These are phyloP conservation scores for Penicillium fuscoglaucum DNA, from an alignment of 2,329 filamentous ascomycete species.

Conservation along the genomic window DNA sequence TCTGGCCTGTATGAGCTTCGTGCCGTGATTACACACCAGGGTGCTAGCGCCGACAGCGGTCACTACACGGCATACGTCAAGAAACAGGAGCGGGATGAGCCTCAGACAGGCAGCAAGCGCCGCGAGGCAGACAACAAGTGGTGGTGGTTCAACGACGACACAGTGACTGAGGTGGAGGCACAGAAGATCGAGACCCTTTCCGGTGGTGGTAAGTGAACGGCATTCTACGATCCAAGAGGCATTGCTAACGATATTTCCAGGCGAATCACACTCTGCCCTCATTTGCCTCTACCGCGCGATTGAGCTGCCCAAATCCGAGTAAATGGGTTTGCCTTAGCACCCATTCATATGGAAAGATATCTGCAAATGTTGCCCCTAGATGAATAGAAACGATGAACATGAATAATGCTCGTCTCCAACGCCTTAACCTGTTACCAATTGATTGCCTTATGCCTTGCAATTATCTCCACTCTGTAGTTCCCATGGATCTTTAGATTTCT, in stretches of 20 bases:
- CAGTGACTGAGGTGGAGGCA: conserved; percentile 84
- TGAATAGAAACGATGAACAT: conserved; percentile 29
- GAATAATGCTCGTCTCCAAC: conserved; percentile 16
- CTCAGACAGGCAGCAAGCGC: conserved; percentile 67
- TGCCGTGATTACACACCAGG: conserved; percentile 93
- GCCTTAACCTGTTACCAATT: neutral
- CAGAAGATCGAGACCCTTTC: conserved; percentile 90
- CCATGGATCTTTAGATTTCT: neutral
- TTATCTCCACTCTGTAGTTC: neutral
- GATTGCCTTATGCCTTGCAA: neutral
- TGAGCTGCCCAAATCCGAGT: conserved; percentile 48
- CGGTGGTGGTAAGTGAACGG: conserved; percentile 68
- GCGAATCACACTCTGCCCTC: conserved; percentile 53
- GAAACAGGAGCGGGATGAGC: conserved; percentile 71
- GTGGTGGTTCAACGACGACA: conserved; percentile 99
- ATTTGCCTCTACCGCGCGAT: conserved; percentile 54
- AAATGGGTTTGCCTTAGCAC: conserved; percentile 2
- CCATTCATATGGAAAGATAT: conserved; percentile 5
- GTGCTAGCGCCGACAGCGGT: conserved; percentile 92
- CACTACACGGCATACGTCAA: conserved; percentile 99
- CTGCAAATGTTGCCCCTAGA: conserved; percentile 20
- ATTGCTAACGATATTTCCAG: conserved; percentile 31
- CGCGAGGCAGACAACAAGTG: conserved; percentile 80
- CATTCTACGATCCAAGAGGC: conserved; percentile 8
- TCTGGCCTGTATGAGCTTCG: conserved; percentile 94